phyloP scores from a whole-genome alignment of 148 eudicot genomes.

The Oxyria digyna region DNA sequence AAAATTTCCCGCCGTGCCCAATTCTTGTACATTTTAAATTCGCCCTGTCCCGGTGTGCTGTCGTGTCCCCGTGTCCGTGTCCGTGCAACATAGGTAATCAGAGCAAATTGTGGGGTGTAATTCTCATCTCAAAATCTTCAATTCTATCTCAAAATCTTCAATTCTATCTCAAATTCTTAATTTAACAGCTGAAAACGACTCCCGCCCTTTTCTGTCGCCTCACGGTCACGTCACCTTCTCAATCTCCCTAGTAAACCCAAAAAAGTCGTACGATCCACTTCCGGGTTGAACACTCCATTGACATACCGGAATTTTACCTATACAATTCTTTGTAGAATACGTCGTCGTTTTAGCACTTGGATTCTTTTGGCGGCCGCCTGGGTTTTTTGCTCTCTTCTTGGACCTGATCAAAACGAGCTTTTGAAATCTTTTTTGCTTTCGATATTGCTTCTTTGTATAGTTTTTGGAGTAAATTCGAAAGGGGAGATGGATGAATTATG shows the following conservation, averaged over 20 bases:
- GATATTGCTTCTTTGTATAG: no score
- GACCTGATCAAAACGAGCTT: neutral
- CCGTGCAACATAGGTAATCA: no score
- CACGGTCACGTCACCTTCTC: slow-evolving; percentile 5
- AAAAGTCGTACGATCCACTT: neutral
- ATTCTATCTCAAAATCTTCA: no score
- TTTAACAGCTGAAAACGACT: neutral
- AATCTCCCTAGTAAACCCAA: neutral
- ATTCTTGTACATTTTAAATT: no score
- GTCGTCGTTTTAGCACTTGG: no score
- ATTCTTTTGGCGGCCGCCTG: neutral
- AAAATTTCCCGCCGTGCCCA: no score
- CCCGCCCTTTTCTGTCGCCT: neutral
- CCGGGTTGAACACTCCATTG: slow-evolving; percentile 2
- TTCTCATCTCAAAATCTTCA: no score
- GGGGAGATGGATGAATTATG: neutral
- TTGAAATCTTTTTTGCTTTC: neutral
- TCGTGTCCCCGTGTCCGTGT: no score
- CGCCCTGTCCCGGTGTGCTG: no score
- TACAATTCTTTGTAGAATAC: no score
- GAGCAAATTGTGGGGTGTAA: no score
- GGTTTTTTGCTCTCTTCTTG: neutral
- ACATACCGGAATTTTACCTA: neutral
- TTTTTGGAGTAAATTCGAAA: neutral
- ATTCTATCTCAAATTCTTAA: no score